Base-by-base conservation (phyloP, 2,329 filamentous ascomycete species). In the Cercospora sesami region DNA sequence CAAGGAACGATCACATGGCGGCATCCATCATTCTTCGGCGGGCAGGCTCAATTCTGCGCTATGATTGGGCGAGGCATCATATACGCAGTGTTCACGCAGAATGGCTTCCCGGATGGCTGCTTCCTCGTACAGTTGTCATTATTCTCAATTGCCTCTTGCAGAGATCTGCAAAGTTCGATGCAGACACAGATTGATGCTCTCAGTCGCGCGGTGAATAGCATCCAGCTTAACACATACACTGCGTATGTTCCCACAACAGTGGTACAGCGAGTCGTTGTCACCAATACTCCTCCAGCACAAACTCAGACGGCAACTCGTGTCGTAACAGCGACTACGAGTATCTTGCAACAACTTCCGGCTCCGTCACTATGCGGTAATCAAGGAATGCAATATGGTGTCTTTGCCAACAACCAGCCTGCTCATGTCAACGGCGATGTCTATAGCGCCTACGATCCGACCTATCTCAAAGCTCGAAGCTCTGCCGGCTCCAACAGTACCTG, bases 331-430 rank as follows among this genome's bases (percentile, higher is more conserved):
- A 67, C 65, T 10, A 64, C 65, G 23, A 64, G 21, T 18, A 14
- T 60, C 42, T 21, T 36, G 21, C 51, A 55, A 26, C 51, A 55
- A 6, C 51, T 63, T 5, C 66, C 66, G 14, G 63, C 68, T 8
- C 68, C 66, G 33, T 48, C 60, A 5, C 18, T 21, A 3, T 70
- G 68, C 51, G 42, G 36, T 4, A 70, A 70, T 14, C 66, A 68
- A 60, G 68, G 68, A 16, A 60, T 68, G 53, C 60, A 66, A 31
- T 70, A 66, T 55, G 68, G 28, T 8, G 66, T 57, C 0, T 63
- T 67, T n/a, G 60, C 28, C 3, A 70, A 70, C 51, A 64, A 66
- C 8, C 66, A 70, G 42, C 42, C 63, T 9, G 21, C 12, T 1
- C 57, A 64, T 12, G 42, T 53, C 6, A 53, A 63, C 18, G 12